phyloP scores from a whole-genome alignment of 2,329 filamentous ascomycete species.

The Magnaporthiopsis rhizophila region DNA sequence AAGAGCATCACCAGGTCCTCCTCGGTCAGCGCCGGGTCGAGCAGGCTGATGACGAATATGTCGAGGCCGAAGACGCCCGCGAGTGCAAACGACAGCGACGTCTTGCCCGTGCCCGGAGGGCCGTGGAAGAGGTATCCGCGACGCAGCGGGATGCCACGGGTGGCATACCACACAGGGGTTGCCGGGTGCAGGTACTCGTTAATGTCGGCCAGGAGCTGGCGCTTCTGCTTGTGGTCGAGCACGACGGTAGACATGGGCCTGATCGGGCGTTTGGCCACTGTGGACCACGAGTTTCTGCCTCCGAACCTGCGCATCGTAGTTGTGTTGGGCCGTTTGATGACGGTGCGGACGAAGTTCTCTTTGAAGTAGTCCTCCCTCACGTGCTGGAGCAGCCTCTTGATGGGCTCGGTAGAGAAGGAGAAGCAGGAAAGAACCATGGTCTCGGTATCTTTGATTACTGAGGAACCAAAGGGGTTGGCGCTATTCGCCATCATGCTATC shows the following conservation, averaged over 20 bases:
- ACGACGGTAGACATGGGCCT: slow-evolving; percentile 70
- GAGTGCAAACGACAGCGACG: slow-evolving; percentile 56
- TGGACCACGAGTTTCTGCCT: slow-evolving; percentile 40
- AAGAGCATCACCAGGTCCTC: slow-evolving; percentile 53
- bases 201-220: slow-evolving; percentile 59
- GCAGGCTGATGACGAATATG: slow-evolving; percentile 55
- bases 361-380: slow-evolving; percentile 44
- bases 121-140: slow-evolving; percentile 73
- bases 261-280: slow-evolving; percentile 55
- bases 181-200: slow-evolving; percentile 69
- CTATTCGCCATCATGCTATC: slow-evolving; percentile 32
- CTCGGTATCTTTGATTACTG: slow-evolving; percentile 41
- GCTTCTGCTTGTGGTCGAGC: slow-evolving; percentile 59
- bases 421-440: slow-evolving; percentile 47
- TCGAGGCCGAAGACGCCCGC: slow-evolving; percentile 59
- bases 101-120: slow-evolving; percentile 68
- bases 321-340: slow-evolving; percentile 45
- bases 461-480: slow-evolving; percentile 17
- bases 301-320: slow-evolving; percentile 37
- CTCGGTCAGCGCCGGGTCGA: slow-evolving; percentile 53
- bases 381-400: slow-evolving; percentile 47
- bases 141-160: slow-evolving; percentile 66
- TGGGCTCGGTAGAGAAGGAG: slow-evolving; percentile 39
- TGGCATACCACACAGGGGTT: slow-evolving; percentile 66
- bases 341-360: slow-evolving; percentile 47